Evolutionary conservation across 148 eudicot genomes (phyloP).

Genomic region (Beta vulgaris): DNA sequence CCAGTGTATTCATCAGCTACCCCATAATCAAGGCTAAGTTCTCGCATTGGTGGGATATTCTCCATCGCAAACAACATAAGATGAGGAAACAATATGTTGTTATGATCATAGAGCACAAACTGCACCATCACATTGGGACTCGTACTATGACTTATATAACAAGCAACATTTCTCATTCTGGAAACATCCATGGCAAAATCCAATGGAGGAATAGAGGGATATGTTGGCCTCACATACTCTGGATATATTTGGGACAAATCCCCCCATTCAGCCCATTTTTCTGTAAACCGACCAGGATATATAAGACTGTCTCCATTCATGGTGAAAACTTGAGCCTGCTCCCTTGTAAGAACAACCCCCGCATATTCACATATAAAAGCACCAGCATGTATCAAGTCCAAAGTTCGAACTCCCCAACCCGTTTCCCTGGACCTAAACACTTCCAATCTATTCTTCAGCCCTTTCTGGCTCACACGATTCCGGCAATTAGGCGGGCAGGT

Average conservation of each 20-base stretch:
- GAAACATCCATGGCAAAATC: slow-evolving; percentile 91
- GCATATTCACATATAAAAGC: slow-evolving; percentile 84
- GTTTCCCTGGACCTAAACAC: slow-evolving; percentile 82
- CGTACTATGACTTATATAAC: slow-evolving; percentile 78
- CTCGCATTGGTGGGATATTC: slow-evolving; percentile 84
- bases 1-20: slow-evolving; percentile 72
- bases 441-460: slow-evolving; percentile 66
- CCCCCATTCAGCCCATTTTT: slow-evolving; percentile 89
- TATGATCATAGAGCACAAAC: slow-evolving; percentile 77
- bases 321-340: slow-evolving; percentile 66
- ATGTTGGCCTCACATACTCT: slow-evolving; percentile 54
- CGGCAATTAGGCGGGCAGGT: slow-evolving; percentile 69
- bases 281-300: slow-evolving; percentile 66
- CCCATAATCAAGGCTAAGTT: slow-evolving; percentile 86
- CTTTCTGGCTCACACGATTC: slow-evolving; percentile 84
- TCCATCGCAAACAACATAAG: slow-evolving; percentile 88
- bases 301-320: slow-evolving; percentile 78
- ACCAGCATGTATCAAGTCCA: slow-evolving; percentile 83
- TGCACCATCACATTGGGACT: slow-evolving; percentile 83
- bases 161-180: slow-evolving; percentile 76
- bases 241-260: slow-evolving; percentile 57
- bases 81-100: slow-evolving; percentile 65
- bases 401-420: slow-evolving; percentile 84
- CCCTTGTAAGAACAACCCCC: slow-evolving; percentile 70
- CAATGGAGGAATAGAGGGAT: slow-evolving; percentile 68